Conservation (phyloP, 2,329 filamentous ascomycete species). For the Pseudogymnoascus sp. region DNA sequence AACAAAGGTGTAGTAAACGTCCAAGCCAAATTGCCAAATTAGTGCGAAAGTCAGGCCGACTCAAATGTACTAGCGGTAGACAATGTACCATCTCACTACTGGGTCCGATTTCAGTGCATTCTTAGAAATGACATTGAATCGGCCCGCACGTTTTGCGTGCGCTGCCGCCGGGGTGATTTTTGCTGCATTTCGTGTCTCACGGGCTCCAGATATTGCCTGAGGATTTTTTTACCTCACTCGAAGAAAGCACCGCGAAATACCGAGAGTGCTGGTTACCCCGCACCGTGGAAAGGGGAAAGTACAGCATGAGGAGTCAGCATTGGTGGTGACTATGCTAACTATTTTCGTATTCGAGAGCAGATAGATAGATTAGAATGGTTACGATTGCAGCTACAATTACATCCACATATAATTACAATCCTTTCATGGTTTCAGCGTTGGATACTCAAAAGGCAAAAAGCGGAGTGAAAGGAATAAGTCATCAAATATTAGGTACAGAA, state of each 20-base stretch:
- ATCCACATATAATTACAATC: neutral
- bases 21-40: neutral
- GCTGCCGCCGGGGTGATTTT: neutral
- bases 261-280: neutral
- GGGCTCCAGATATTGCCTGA: neutral
- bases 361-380: neutral
- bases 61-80: neutral
- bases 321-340: neutral
- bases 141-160: neutral
- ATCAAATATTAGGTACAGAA: neutral
- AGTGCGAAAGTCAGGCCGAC: neutral
- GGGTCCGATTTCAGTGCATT: neutral
- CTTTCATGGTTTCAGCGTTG: neutral
- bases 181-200: neutral
- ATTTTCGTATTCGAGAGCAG: neutral
- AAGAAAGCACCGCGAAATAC: neutral
- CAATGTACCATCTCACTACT: neutral
- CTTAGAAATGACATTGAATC: neutral
- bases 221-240: neutral
- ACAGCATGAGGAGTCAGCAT: neutral
- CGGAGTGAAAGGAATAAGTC: neutral
- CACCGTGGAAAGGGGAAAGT: neutral
- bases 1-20: neutral
- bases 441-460: neutral
- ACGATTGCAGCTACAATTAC: neutral